These are phyloP conservation scores for Pyrenochaeta sp. DNA, from an alignment of 2,329 filamentous ascomycete genomes.

Conservation along the genomic window DNA sequence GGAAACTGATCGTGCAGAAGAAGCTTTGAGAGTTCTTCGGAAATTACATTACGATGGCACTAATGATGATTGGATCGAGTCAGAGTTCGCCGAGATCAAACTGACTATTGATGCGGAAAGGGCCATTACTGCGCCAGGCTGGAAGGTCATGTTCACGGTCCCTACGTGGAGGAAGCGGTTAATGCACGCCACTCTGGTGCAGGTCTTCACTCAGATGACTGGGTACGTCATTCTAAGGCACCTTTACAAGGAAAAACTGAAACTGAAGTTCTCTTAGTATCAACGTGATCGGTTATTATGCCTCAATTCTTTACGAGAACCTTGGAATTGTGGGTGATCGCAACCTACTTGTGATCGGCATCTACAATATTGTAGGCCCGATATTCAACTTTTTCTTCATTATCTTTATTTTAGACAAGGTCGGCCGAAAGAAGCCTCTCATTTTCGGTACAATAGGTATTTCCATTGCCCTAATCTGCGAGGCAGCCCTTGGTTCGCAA, in stretches of 20 bases:
- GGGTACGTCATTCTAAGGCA: slow-evolving; percentile 47
- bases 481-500: slow-evolving; percentile 61
- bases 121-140: slow-evolving; percentile 61
- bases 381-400: slow-evolving; percentile 68
- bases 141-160: slow-evolving; percentile 65
- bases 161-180: slow-evolving; percentile 68
- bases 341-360: slow-evolving; percentile 63
- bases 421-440: slow-evolving; percentile 60
- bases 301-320: slow-evolving; percentile 65
- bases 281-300: slow-evolving; percentile 70
- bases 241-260: too few species aligned
- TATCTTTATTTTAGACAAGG: slow-evolving; percentile 62
- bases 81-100: slow-evolving; percentile 67
- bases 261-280: too few species aligned
- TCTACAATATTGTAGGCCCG: slow-evolving; percentile 68
- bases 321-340: slow-evolving; percentile 64
- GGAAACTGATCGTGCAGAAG: slow-evolving; percentile 62
- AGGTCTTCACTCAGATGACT: slow-evolving; percentile 72
- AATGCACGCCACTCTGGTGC: slow-evolving; percentile 66
- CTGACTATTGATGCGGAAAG: slow-evolving; percentile 68
- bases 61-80: slow-evolving; percentile 65
- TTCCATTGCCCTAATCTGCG: slow-evolving; percentile 65
- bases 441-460: slow-evolving; percentile 63
- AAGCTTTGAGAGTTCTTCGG: slow-evolving; percentile 55
- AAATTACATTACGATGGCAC: slow-evolving; percentile 63